Evolutionary conservation across 768 basidiomycete genomes (phyloP), one percentile per base, ranked within the genome.

Genomic region (Russula lepida): DNA sequence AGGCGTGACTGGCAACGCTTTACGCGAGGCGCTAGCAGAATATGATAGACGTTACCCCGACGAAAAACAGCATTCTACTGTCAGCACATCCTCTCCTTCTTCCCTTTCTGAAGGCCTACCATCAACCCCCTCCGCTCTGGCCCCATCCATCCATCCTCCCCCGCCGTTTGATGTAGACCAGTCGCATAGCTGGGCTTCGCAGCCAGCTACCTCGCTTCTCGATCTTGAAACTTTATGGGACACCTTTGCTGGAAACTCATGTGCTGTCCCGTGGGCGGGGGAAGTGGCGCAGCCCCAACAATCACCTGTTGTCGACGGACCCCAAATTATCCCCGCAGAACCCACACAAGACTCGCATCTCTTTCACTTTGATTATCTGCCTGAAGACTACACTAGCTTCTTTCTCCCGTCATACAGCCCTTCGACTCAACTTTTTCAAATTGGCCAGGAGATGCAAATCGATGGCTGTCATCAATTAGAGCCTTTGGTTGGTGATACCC

Each of bases 1-100:
- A 52, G 64, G 62, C 19, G 49, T 58, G 15, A 58, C 49, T 2
- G 64, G 61, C 8, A 54, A 53, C 21, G 57, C 62, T 25, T 54
- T 65, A 43, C 35, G 12, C 17, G 23, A 27, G 7, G 57, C 48
- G 27, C 21, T 65, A 6, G 56, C 54, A 12, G 37, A 44, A 17
- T 55, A 63, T 39, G 64, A 65, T 44, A 39, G 12, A 17, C 62
- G 55, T 25, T 23, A 30, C 27, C 19, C 32, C 21, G 51, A 39
- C 6, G 59, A 39, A 5, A 47, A 46, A 19, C 53, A 43, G 17
- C 28, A 49, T 19, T 39, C 46, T 23, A 7, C 47, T 17, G 39
- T 13, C 21, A 23, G 46, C 17, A 17, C 15, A 27, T 17, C 54
- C 7, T 32, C 59, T 17, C 59, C 54, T 43, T 30, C 28, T 15